phyloP scores from a whole-genome alignment of 495 filamentous ascomycete species.

The Penicillium angulare region DNA sequence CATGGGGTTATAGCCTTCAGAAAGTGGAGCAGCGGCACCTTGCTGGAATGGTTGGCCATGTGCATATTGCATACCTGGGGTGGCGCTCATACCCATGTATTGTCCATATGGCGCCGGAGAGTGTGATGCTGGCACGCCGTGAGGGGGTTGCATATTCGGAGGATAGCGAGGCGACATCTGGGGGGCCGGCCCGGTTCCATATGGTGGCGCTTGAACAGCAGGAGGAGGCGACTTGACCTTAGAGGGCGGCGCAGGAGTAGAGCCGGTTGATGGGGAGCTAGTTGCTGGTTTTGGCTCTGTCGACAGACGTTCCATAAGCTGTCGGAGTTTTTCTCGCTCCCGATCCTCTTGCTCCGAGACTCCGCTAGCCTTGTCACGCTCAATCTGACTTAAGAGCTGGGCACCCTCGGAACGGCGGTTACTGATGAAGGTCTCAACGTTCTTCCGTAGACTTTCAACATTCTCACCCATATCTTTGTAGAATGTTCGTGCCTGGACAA shows the following conservation, averaged over 20 bases:
- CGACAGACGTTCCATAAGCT: constrained; percentile 94
- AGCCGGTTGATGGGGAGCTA: constrained; percentile 37
- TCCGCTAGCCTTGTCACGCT: constrained; percentile 67
- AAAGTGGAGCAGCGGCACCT: constrained; percentile 43
- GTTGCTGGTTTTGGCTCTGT: constrained; percentile 60
- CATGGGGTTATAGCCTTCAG: constrained; percentile 55
- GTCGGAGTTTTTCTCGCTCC: constrained; percentile 80
- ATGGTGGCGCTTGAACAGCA: constrained; percentile 39
- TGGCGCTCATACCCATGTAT: constrained; percentile 34
- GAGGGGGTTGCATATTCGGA: constrained; percentile 32
- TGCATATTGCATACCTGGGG: constrained; percentile 26
- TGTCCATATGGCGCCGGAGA: constrained; percentile 44
- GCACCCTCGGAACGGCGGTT: constrained; percentile 91
- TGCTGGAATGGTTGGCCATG: constrained; percentile 46
- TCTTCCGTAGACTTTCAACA: constrained; percentile 91
- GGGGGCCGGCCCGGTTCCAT: constrained; percentile 34
- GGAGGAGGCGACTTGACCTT: constrained; percentile 45
- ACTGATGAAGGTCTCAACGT: constrained; percentile 94
- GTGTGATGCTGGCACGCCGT: constrained; percentile 34
- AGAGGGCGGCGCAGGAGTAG: constrained; percentile 37
- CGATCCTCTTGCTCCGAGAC: constrained; percentile 74
- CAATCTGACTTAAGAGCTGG: constrained; percentile 83
- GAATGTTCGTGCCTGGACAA: constrained; percentile 84
- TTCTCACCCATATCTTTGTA: constrained; percentile 96
- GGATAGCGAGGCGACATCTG: constrained; percentile 51